Base-by-base conservation (phyloP, 768 basidiomycete genomes). In the Boletus edulis region DNA sequence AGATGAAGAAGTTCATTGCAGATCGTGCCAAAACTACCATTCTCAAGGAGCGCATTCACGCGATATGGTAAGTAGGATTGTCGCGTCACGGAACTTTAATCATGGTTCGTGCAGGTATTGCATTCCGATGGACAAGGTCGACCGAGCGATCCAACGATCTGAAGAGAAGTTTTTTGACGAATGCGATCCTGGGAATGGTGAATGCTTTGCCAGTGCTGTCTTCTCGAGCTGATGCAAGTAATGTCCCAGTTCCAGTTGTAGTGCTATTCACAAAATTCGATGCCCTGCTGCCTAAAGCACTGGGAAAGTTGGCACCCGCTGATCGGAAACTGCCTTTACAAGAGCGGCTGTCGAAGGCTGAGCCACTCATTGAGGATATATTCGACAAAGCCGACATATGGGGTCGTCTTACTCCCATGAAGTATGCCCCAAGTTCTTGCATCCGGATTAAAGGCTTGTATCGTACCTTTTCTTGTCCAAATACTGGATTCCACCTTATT, bases 241-340 rank as follows among this genome's bases (percentile, higher is more conserved):
- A 3, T 15, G 5, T 1, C 13, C 11, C 13, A 56, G 55, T 54
- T 41, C 55, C 55, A 6, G 32, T 54, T 11, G 18, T 56, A 5
- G 51, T 56, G 12, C 13, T 54, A 5, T 42, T 56, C 40, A 56
- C 51, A 2, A 55, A 55, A 40, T 55, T 55, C 12, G 43, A 55
- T 34, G 54, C 50, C 5, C 44, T 55, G 1, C 2, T 39, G 22
- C 20, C 37, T 4, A 18, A 38, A 8, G 54, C 54, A 12, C 1
- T 52, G 12, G 37, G 29, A 12, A 34, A 42, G n/a, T 14, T 56
- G 17, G 4, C 0, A 3, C 22, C 38, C 7, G 22, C 38, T 29
- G 37, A 46, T 40, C 44, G 24, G 27, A 14, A 3, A 4, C 2
- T 46, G 5, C 22, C 38, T 12, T 13, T 7, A 7, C 14, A 6